Conservation (phyloP, 78 protist species). For the Monosiga brevicollis region DNA sequence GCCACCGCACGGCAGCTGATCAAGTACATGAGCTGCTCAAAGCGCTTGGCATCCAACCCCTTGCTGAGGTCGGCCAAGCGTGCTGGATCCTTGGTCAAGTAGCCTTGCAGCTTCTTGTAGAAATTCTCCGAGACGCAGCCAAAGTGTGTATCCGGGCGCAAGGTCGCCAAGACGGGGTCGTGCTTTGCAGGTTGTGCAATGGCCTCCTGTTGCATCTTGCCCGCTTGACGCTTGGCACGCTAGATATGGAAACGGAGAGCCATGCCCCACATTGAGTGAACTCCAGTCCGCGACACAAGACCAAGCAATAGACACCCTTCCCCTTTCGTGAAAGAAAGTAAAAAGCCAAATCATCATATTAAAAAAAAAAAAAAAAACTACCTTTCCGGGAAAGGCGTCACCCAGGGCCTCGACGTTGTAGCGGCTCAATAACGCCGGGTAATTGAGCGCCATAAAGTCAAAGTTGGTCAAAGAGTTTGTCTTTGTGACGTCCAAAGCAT, state of each 20-base stretch:
- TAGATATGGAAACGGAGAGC: too few species aligned
- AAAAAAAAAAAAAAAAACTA: too few species aligned
- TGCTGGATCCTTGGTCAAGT: constrained; percentile 32
- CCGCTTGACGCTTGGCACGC: too few species aligned
- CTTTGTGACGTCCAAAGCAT: constrained; percentile 70
- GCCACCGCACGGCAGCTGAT: constrained; percentile 62
- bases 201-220: background rate
- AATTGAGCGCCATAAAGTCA: constrained; percentile 51
- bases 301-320: too few species aligned
- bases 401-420: background rate
- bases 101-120: constrained; percentile 10
- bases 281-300: too few species aligned
- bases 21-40: constrained; percentile 27
- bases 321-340: too few species aligned
- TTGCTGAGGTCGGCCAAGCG: background rate
- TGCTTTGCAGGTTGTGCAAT: background rate
- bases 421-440: constrained; percentile 17
- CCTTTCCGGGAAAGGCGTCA: background rate
- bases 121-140: constrained; percentile 55
- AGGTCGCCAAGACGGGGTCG: constrained; percentile 47
- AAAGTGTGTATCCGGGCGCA: constrained; percentile 31
- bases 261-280: too few species aligned
- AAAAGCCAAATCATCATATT: background rate
- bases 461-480: constrained; percentile 41
- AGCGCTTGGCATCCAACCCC: constrained; percentile 27